Conservation (phyloP, 73 alveolate genomes). For the Urostyla sp. region DNA sequence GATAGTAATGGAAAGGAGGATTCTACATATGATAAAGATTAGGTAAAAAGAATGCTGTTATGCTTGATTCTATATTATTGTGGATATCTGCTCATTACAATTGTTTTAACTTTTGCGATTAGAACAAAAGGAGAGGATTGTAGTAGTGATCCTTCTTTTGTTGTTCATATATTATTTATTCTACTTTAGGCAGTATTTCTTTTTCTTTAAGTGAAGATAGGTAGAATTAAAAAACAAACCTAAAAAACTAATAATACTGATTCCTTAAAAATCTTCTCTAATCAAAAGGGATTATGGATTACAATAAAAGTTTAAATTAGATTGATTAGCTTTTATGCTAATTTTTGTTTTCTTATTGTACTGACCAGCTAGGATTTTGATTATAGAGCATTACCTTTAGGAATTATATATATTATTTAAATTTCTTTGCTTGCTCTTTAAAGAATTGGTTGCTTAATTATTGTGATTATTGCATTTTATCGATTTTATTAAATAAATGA, state of each 20-base stretch:
- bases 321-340: slow-evolving; percentile 18
- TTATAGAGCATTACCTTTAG: neutral
- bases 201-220: slow-evolving; percentile 31
- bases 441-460: too few relatives aligned
- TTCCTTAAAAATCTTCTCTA: neutral
- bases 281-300: slow-evolving; percentile 36
- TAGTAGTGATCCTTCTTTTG: slow-evolving; percentile 22
- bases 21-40: too few relatives aligned
- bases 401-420: neutral
- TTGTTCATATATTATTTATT: slow-evolving; percentile 1
- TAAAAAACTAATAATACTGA: neutral
- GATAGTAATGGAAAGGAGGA: too few relatives aligned
- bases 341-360: slow-evolving; percentile 3
- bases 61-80: neutral
- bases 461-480: too few relatives aligned
- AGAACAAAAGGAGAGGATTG: slow-evolving; percentile 25
- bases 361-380: neutral
- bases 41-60: too few relatives aligned
- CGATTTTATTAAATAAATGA: too few relatives aligned
- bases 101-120: neutral
- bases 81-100: neutral
- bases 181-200: neutral
- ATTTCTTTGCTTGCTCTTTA: too few relatives aligned
- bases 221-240: too few relatives aligned
- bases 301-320: slow-evolving; percentile 18